These are phyloP conservation scores for Tuber borchii DNA, from an alignment of 495 filamentous ascomycete genomes.

Conservation along the genomic window DNA sequence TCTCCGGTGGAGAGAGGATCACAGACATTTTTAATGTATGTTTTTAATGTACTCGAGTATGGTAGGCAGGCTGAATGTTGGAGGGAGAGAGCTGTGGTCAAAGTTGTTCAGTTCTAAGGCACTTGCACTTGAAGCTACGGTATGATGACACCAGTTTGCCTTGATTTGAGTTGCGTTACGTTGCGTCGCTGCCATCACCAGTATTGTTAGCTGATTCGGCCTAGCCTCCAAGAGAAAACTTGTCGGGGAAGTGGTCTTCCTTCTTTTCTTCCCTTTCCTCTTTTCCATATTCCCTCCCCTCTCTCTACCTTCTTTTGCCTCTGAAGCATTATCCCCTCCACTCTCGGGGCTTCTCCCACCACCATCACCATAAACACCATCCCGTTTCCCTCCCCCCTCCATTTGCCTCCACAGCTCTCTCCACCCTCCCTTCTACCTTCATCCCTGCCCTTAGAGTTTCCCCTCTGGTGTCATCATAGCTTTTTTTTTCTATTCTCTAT, in stretches of 20 bases:
- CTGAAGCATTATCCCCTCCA: not conserved
- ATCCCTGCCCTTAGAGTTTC: not conserved
- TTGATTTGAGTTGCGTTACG: slow-evolving; percentile 4
- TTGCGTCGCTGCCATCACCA: slow-evolving; percentile 5
- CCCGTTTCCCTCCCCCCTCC: not conserved
- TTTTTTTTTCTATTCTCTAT: slow-evolving; percentile 19
- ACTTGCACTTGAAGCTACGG: not conserved
- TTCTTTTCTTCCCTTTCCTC: not conserved
- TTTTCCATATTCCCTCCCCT: not conserved
- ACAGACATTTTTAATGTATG: not conserved
- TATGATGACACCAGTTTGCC: slow-evolving; percentile 1
- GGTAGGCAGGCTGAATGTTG: not conserved
- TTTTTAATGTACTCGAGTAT: no score
- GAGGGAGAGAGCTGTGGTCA: not conserved
- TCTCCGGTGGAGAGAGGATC: not conserved
- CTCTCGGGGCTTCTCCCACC: not conserved
- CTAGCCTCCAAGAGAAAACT: not conserved
- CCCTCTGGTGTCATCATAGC: slow-evolving; percentile 6
- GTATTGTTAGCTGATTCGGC: not conserved
- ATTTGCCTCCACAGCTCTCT: not conserved
- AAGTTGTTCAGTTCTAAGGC: not conserved
- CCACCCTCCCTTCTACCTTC: not conserved
- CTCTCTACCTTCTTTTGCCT: not conserved
- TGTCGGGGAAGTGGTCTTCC: not conserved
- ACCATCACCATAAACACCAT: not conserved